These are phyloP conservation scores for Tylopilus plumbeoviolaceoides DNA, from an alignment of 768 basidiomycete species.

Conservation along the genomic window DNA sequence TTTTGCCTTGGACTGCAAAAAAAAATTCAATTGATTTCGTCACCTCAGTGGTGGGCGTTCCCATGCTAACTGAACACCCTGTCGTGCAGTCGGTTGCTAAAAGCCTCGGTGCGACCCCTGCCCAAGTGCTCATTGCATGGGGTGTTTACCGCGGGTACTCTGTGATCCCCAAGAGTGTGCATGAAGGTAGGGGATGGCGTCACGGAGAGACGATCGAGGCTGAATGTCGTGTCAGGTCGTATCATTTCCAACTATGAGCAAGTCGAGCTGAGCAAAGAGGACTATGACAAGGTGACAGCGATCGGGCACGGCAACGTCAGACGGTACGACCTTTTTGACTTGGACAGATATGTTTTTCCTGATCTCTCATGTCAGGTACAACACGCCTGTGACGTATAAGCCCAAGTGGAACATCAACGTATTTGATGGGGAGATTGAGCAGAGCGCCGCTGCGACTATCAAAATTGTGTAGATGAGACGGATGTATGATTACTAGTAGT, in stretches of 20 bases:
- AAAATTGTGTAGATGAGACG: conserved; percentile 26
- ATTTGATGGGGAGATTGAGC: conserved; percentile 63
- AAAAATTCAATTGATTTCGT: neutral
- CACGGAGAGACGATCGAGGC: neutral
- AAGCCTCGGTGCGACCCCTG: conserved; percentile 59
- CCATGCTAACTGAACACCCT: conserved; percentile 65
- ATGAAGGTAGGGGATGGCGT: conserved; percentile 39
- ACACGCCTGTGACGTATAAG: conserved; percentile 57
- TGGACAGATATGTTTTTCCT: neutral
- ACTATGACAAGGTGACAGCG: conserved; percentile 50
- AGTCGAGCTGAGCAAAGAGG: conserved; percentile 59
- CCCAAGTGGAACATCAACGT: conserved; percentile 70
- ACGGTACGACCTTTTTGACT: conserved; percentile 22
- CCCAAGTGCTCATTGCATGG: conserved; percentile 85
- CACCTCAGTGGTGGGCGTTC: conserved; percentile 50
- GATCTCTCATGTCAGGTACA: conserved; percentile 32
- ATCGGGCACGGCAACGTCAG: conserved; percentile 37
- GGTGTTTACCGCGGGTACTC: conserved; percentile 68
- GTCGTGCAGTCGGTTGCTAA: conserved; percentile 60
- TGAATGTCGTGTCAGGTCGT: conserved; percentile 37
- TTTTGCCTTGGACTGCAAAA: neutral
- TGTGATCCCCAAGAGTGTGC: conserved; percentile 82
- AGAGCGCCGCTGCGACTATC: conserved; percentile 29
- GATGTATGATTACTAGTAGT: neutral
- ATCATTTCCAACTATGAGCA: conserved; percentile 78